Conservation (phyloP, 805 yeast genomes). For the Metschnikowia corniflorae region DNA sequence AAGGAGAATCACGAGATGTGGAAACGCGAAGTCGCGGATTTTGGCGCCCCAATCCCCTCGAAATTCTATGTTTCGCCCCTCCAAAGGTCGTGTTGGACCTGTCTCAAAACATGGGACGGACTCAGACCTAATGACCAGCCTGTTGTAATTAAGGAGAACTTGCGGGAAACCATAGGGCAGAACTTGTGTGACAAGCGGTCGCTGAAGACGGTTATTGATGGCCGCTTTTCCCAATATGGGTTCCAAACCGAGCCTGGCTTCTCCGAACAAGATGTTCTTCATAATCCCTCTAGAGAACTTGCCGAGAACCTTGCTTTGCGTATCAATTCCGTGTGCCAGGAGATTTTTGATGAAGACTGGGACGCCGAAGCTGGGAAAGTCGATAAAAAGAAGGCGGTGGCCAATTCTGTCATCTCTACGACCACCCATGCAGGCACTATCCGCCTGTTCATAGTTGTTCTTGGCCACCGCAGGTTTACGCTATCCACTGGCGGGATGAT, state of each 20-base stretch:
- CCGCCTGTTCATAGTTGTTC: constrained; percentile 46
- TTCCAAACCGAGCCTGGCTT: constrained; percentile 45
- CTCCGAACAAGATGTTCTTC: constrained; percentile 48
- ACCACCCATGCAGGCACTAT: constrained; percentile 65
- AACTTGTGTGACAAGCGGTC: constrained; percentile 61
- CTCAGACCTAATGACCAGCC: constrained; percentile 19
- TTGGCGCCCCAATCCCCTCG: constrained; percentile 55
- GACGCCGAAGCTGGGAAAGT: constrained; percentile 11
- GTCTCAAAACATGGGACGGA: constrained; percentile 48
- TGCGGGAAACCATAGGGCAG: constrained; percentile 60
- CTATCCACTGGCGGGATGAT: constrained; percentile 67
- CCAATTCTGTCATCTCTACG: constrained; percentile 35
- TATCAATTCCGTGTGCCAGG: constrained; percentile 43
- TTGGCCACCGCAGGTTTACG: constrained; percentile 53
- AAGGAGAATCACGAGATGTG: constrained; percentile 43
- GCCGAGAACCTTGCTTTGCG: constrained; percentile 48
- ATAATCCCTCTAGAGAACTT: constrained; percentile 46
- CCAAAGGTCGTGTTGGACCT: constrained; percentile 59
- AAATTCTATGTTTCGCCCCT: constrained; percentile 59
- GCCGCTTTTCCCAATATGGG: constrained; percentile 30
- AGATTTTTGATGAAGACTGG: constrained; percentile 26
- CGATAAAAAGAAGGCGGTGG: constrained; percentile 22
- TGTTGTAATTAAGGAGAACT: constrained; percentile 38
- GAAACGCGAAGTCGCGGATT: constrained; percentile 36
- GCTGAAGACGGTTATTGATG: constrained; percentile 31